Evolutionary conservation across 371 early-diverging fungal species (phyloP), one percentile per base, ranked within the genome.

Genomic region (Actinomucor elegans): DNA sequence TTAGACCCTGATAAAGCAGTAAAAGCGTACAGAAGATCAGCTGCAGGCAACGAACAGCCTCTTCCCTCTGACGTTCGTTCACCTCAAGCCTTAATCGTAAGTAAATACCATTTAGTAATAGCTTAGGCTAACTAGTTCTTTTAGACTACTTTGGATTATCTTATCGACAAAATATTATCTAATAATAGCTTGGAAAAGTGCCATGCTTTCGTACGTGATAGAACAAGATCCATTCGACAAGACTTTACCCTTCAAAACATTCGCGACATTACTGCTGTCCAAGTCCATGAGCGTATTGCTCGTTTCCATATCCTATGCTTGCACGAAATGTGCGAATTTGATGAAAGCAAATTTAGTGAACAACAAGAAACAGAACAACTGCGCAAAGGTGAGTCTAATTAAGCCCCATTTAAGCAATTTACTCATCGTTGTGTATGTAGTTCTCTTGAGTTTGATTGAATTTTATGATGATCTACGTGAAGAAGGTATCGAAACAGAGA

Each of bases 11-110:
- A 59, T 0, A 69, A 67, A 34, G 81, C 88, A 1, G 93, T 98
- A 2, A 98, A 96, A 67, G 79, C 88, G 10, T 97, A 87, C 50
- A 80, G 87, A 14, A 79, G 97, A 50, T 86, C 94, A 1, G 91
- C 92, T 3, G 95, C 98, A 2, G 98, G 96, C 7, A 86, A 83
- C 52, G 88, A 86, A n/a, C 86, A 88, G 52, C 87, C 91, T 0
- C 69, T 96, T 26, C 94, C 94, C 0, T 91, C 89, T 31, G 97
- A 97, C 68, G 88, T 98, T 29, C 85, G 96, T 18, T 90, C 96
- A 31, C 89, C 96, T 0, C 36, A 46, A 2, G 83, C 90, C 2
- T 61, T 95, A 11, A 47, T 68, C 48, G 88, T 88, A 67, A 64
- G 69, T 62, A 17, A n/a, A 18, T n/a, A n/a, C n/a, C n/a, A n/a